phyloP scores from a whole-genome alignment of 2,329 filamentous ascomycete species.

The Botrytis cinerea region DNA sequence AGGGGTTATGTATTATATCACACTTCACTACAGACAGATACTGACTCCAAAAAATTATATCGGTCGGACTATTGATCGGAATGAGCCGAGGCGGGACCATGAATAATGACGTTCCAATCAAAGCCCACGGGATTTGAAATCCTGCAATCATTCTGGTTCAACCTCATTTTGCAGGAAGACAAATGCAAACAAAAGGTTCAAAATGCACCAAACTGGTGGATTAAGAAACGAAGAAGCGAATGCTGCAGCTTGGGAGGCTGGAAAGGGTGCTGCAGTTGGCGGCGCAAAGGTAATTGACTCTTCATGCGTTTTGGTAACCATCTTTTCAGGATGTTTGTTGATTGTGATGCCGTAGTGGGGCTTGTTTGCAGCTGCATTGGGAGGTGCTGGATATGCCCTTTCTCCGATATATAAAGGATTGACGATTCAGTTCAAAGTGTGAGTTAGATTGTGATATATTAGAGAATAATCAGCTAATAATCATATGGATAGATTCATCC shows the following conservation, averaged over 20 bases:
- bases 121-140: constrained; percentile 19
- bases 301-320: background rate
- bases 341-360: constrained; percentile 58
- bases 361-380: constrained; percentile 61
- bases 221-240: constrained; percentile 67
- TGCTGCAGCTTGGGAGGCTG: constrained; percentile 71
- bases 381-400: constrained; percentile 61
- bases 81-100: constrained; percentile 17
- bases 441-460: constrained; percentile 41
- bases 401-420: constrained; percentile 72
- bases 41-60: constrained; percentile 16
- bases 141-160: background rate
- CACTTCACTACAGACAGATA: background rate
- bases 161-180: constrained; percentile 19
- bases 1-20: background rate
- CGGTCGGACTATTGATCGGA: constrained; percentile 26
- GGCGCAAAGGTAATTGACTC: constrained; percentile 58
- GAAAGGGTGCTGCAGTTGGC: constrained; percentile 65
- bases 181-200: constrained; percentile 24
- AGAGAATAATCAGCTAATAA: background rate
- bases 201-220: constrained; percentile 56
- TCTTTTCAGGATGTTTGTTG: constrained; percentile 14
- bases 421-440: constrained; percentile 79
- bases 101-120: constrained; percentile 21
- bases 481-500: constrained; percentile 63